These are phyloP conservation scores for Viola pubescens DNA, from an alignment of 441 rosid species.

Conservation along the genomic window DNA sequence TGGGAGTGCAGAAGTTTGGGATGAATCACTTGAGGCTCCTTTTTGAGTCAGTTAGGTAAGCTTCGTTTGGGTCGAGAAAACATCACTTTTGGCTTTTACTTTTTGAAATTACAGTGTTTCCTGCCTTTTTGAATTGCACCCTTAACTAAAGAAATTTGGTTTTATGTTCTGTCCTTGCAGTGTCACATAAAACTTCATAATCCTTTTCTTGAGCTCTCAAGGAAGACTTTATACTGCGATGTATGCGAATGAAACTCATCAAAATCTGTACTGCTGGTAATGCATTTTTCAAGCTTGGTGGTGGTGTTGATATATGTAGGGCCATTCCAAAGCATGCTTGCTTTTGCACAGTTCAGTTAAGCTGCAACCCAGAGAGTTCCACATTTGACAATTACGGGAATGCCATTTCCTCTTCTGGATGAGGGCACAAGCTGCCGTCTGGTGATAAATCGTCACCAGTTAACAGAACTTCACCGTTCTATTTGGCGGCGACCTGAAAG, in stretches of 20 bases:
- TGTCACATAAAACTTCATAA: background rate
- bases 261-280: constrained; percentile 7
- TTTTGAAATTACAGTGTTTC: background rate
- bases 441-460: constrained; percentile 8
- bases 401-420: constrained; percentile 1
- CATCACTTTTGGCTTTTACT: background rate
- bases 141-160: background rate
- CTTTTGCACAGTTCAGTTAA: constrained; percentile 6
- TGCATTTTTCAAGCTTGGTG: constrained; percentile 5
- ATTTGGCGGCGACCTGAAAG: background rate
- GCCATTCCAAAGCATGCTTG: background rate
- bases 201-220: background rate
- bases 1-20: constrained; percentile 97
- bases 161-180: constrained; percentile 8
- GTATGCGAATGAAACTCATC: constrained; percentile 1
- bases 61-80: background rate
- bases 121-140: background rate
- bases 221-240: background rate
- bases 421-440: constrained; percentile 3
- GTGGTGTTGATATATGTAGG: constrained; percentile 3
- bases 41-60: constrained; percentile 41
- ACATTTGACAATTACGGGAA: constrained; percentile 5
- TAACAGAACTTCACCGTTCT: background rate
- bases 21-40: constrained; percentile 91
- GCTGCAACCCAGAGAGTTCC: constrained; percentile 5